These are phyloP conservation scores for Sporothrix pallida DNA, from an alignment of 2,329 filamentous ascomycete species.

Conservation along the genomic window DNA sequence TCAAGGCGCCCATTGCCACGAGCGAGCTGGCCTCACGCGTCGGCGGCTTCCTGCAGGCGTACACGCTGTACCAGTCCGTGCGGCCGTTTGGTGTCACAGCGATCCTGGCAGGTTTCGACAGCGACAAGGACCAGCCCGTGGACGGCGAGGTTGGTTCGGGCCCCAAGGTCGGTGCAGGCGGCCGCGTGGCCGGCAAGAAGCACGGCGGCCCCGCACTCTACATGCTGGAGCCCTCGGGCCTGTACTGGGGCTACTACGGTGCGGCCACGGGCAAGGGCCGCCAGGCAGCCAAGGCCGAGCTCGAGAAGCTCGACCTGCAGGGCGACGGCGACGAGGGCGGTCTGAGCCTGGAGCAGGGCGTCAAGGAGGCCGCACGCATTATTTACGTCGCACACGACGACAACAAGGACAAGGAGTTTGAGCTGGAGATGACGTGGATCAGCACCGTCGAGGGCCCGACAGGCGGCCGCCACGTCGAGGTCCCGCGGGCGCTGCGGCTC, in stretches of 20 bases:
- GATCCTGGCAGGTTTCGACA: constrained; percentile 93
- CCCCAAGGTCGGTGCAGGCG: constrained; percentile 78
- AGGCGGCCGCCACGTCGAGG: constrained; percentile 90
- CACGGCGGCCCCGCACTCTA: constrained; percentile 92
- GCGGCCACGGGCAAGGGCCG: constrained; percentile 96
- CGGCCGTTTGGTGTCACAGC: constrained; percentile 96
- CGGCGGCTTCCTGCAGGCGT: constrained; percentile 94
- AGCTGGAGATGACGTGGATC: constrained; percentile 99
- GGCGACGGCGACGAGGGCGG: constrained; percentile 62
- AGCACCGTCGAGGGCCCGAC: constrained; percentile 83
- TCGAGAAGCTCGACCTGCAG: constrained; percentile 93
- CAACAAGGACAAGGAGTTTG: constrained; percentile 99
- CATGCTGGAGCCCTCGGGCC: constrained; percentile 97
- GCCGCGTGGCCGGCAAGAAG: constrained; percentile 74
- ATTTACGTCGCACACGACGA: constrained; percentile 98
- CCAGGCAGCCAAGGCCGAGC: constrained; percentile 95
- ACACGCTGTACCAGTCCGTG: constrained; percentile 96
- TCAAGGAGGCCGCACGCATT: constrained; percentile 95
- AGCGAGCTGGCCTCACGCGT: constrained; percentile 88
- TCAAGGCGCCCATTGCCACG: constrained; percentile 92
- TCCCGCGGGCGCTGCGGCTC: constrained; percentile 86
- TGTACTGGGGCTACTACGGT: constrained; percentile 99
- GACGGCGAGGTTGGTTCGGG: constrained; percentile 89
- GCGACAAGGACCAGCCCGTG: constrained; percentile 80
- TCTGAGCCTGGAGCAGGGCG: constrained; percentile 81